Conservation (phyloP, 192 early-diverging fungal genomes). For the Linnemannia zychae region DNA sequence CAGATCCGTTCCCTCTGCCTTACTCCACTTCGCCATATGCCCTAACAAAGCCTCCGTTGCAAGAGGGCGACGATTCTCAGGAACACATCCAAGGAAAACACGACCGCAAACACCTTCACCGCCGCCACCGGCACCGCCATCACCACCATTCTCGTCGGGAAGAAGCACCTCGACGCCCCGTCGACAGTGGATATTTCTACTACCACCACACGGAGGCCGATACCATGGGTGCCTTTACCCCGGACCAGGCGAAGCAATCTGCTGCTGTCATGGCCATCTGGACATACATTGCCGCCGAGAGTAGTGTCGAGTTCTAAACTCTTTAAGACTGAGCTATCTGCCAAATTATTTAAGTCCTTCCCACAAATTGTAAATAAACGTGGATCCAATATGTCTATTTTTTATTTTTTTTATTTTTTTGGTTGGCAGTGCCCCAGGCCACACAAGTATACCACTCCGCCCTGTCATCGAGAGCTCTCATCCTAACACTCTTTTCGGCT, state of each 20-base stretch:
- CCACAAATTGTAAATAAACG: background rate
- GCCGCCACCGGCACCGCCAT: background rate
- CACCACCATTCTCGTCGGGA: background rate
- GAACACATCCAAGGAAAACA: background rate
- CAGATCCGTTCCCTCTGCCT: constrained; percentile 58
- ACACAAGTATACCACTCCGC: background rate
- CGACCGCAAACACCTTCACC: constrained; percentile 1
- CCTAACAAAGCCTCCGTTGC: constrained; percentile 22
- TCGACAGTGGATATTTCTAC: constrained; percentile 65
- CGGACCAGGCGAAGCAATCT: constrained; percentile 64
- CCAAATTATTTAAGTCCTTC: background rate
- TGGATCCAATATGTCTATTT: no score
- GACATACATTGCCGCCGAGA: constrained; percentile 69
- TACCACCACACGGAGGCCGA: constrained; percentile 69
- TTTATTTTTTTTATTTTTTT: background rate
- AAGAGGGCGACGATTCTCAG: constrained; percentile 10
- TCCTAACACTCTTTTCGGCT: background rate
- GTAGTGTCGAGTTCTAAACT: constrained; percentile 35
- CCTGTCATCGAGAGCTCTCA: background rate
- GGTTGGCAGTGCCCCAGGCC: background rate
- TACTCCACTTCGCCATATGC: constrained; percentile 43
- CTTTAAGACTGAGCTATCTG: background rate
- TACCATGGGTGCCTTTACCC: constrained; percentile 61
- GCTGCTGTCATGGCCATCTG: constrained; percentile 69
- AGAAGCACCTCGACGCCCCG: constrained; percentile 24